Base-by-base conservation (phyloP, 306 rosid genomes). In the Quercus glauca region DNA sequence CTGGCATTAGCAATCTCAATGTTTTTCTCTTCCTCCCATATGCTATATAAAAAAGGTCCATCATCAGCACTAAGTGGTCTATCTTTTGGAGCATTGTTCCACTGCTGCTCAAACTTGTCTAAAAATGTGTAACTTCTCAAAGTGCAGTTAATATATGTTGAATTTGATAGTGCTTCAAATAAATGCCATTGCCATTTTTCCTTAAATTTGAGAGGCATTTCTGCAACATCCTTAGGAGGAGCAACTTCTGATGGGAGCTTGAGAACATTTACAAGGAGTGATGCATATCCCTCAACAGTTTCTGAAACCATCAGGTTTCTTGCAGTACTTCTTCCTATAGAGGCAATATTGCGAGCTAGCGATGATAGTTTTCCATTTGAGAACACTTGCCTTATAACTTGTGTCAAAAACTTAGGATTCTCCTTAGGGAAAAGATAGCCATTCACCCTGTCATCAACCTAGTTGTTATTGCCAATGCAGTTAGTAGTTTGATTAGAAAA, bases 381-480 rank as follows among this genome's bases (percentile, higher is more conserved):
- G 81, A 93, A 78, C 74, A 89, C 88, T 89, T 93, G 92, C 75
- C 79, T 55, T 18, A 91, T 31, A 77, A 91, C 87, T 85, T 91
- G 88, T 33, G 90, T 84, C 74, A 96, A 83, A 80, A 79, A 84
- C 73, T 52, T 79, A 19, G 78, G 78, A 80, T 91, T 86, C 67
- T 91, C 93, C 90, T 84, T 92, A 12, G 97, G 96, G 76, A 84
- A 96, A 78, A 96, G 86, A 83, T 86, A 96, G 33, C 99, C 97
- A 71, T 89, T 96, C 84, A 93, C 99, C 90, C 91, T 82, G 86
- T 93, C 92, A 43, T 90, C 91, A 69, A 96, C 97, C 99, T 96
- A 83, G 83, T 71, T 25, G 80, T 85, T 79, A 76, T 77, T 37
- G 61, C 74, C 74, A 86, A 73, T 57, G 55, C 26, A 65, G 89